A percentile compares a stretch with the other conserved stretches of the same genome.
phyloP scores from a whole-genome alignment of 495 filamentous ascomycete genomes.

The Tuber microsphaerosporum region DNA sequence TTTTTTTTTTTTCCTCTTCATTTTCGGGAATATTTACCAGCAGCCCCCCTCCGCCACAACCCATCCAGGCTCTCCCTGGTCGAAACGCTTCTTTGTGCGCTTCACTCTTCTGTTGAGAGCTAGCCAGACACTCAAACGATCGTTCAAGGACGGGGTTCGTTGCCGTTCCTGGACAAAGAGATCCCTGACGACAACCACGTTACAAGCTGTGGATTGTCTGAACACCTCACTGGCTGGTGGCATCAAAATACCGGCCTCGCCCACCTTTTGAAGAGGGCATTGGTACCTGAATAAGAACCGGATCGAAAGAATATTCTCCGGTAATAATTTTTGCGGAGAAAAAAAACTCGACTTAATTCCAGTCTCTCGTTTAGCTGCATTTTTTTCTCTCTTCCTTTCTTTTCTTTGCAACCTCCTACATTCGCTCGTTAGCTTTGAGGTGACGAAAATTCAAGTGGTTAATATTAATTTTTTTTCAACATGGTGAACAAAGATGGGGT shows the following conservation, averaged over 20 bases:
- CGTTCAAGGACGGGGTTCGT: background rate
- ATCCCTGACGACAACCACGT: constrained; percentile 2
- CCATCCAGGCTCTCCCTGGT: background rate
- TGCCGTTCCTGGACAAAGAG: background rate
- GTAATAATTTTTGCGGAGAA: background rate
- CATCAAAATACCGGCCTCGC: constrained; percentile 1
- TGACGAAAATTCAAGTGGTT: background rate
- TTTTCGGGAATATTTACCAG: background rate
- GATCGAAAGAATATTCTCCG: constrained; percentile 1
- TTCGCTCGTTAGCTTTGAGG: background rate
- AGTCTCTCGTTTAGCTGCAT: background rate
- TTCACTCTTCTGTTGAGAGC: background rate
- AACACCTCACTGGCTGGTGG: background rate
- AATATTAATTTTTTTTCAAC: constrained; percentile 19
- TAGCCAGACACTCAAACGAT: background rate
- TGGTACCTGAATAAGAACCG: background rate
- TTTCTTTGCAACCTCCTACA: background rate
- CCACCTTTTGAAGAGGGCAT: background rate
- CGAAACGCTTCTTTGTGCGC: constrained; percentile 3
- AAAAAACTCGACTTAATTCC: background rate
- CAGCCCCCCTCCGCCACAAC: background rate
- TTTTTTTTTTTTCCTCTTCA: background rate
- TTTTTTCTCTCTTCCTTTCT: background rate
- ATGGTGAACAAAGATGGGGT: constrained; percentile 24
- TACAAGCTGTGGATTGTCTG: background rate